Conservation (phyloP, 768 basidiomycete genomes). For the Lactarius trivialis region DNA sequence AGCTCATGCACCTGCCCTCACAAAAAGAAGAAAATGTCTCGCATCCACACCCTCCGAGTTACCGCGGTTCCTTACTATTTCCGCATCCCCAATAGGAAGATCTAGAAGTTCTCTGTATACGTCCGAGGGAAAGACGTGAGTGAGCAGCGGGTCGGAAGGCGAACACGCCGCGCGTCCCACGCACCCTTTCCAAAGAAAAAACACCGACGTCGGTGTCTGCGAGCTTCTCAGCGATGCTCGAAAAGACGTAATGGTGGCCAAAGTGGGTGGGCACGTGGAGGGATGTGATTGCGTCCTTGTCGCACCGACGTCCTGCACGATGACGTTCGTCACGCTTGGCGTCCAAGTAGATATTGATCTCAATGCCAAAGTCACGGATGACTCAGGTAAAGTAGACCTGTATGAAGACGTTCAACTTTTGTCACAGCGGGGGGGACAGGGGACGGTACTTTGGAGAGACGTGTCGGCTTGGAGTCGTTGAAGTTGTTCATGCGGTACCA, state of each 20-base stretch:
- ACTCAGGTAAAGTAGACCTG: conserved; percentile 90
- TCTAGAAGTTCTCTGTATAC: conserved; percentile 9
- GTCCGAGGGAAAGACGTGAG: not conserved
- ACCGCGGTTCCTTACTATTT: too few species aligned
- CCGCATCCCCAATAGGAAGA: too few species aligned
- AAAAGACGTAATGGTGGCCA: conserved; percentile 70
- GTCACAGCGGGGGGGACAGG: not conserved
- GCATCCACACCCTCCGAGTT: too few species aligned
- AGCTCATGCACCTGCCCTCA: not conserved
- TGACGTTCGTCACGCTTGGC: conserved; percentile 86
- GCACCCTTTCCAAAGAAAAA: conserved; percentile 90
- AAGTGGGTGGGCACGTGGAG: conserved; percentile 90
- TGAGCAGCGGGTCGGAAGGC: not conserved
- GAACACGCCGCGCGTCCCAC: not conserved
- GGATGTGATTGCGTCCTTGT: conserved; percentile 85
- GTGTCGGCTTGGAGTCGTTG: conserved; percentile 63
- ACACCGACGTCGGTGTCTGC: conserved; percentile 87
- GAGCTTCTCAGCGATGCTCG: conserved; percentile 73
- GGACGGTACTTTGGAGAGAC: conserved; percentile 67
- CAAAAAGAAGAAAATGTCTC: not conserved
- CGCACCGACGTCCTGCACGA: conserved; percentile 88
- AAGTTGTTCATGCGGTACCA: conserved; percentile 97
- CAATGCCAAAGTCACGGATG: conserved; percentile 90
- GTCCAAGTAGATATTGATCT: conserved; percentile 92
- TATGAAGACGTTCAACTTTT: not conserved